These are phyloP conservation scores for Periconia digitata DNA, from an alignment of 2,329 filamentous ascomycete species.

Conservation along the genomic window DNA sequence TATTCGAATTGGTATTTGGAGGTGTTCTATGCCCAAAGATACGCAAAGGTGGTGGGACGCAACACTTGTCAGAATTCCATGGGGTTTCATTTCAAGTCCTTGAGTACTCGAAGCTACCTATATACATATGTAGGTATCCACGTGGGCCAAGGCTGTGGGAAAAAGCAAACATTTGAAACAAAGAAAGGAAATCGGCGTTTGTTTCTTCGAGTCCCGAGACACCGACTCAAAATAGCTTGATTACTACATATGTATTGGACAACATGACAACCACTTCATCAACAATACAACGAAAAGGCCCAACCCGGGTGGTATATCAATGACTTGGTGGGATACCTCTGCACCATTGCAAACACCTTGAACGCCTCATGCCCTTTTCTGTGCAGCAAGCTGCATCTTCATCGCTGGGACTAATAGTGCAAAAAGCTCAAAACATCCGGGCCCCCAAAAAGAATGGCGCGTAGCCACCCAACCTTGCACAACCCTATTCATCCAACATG, in stretches of 20 bases:
- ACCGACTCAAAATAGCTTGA: neutral
- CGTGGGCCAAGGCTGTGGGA: too few relatives aligned
- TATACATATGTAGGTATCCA: too few relatives aligned
- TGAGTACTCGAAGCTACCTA: too few relatives aligned
- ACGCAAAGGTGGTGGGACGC: too few relatives aligned
- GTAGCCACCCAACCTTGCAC: neutral
- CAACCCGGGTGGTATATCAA: neutral
- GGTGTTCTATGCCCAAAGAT: too few relatives aligned
- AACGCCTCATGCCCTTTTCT: neutral
- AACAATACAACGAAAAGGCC: neutral
- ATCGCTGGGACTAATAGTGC: neutral
- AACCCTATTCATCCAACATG: neutral
- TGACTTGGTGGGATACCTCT: neutral
- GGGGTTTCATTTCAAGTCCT: too few relatives aligned
- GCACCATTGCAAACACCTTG: neutral
- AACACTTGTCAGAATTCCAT: too few relatives aligned
- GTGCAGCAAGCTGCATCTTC: neutral
- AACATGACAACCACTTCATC: neutral
- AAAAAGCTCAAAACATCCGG: neutral
- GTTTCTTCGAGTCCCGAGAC: neutral
- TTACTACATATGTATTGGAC: neutral
- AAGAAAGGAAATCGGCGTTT: too few relatives aligned
- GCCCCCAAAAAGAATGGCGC: neutral
- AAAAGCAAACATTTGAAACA: too few relatives aligned
- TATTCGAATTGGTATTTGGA: too few relatives aligned